A percentile compares a stretch with the other conserved stretches of the same genome.
Conservation (phyloP, 2,329 filamentous ascomycete genomes). For the Penicillium vulpinum region DNA sequence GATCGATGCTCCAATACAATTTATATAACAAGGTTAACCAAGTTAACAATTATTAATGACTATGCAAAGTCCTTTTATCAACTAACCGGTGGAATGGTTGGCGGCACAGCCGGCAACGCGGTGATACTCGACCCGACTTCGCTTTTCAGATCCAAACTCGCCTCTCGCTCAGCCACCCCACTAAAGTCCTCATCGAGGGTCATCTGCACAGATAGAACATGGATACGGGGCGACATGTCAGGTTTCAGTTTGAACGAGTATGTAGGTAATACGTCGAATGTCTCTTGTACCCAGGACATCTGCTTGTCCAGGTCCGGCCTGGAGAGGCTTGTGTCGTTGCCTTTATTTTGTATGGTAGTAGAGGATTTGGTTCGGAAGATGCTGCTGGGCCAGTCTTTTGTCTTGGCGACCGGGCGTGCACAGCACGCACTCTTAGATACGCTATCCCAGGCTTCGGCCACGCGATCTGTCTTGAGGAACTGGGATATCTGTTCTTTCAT, state of each 20-base stretch:
- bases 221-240: constrained; percentile 31
- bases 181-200: constrained; percentile 22
- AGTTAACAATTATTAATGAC: not conserved
- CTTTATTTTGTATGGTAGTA: constrained; percentile 7
- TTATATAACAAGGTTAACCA: not conserved
- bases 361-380: constrained; percentile 34
- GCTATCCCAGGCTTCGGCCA: constrained; percentile 34
- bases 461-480: constrained; percentile 37
- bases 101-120: constrained; percentile 5
- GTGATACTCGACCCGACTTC: constrained; percentile 4
- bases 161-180: not conserved
- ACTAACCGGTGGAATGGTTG: constrained; percentile 4
- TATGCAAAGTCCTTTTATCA: not conserved
- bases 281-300: constrained; percentile 35
- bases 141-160: constrained; percentile 7
- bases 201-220: constrained; percentile 32
- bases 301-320: constrained; percentile 22
- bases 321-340: constrained; percentile 9
- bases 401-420: constrained; percentile 11
- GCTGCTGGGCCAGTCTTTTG: constrained; percentile 32
- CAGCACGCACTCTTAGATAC: constrained; percentile 24
- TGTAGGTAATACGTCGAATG: constrained; percentile 28
- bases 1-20: constrained; percentile 4
- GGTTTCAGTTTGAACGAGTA: constrained; percentile 33
- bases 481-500: constrained; percentile 37